phyloP scores from a whole-genome alignment of 768 basidiomycete species.

The Hygrophorus pudorinus region DNA sequence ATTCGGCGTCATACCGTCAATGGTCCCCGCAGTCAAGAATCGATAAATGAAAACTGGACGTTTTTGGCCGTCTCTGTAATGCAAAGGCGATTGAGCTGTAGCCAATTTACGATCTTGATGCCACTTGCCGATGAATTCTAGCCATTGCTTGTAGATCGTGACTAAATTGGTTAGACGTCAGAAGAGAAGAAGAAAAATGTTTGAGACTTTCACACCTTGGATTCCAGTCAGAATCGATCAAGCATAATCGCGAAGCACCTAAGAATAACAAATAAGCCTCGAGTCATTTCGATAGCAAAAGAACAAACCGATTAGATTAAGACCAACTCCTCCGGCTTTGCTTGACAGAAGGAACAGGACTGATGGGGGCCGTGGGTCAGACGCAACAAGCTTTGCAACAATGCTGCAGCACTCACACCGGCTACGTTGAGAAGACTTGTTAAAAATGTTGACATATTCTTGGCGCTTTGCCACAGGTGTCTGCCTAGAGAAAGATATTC shows the following conservation, averaged over 20 bases:
- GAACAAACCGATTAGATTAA: conserved; percentile 63
- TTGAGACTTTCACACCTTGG: conserved; percentile 43
- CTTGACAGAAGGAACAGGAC: conserved; percentile 90
- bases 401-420: conserved; percentile 43
- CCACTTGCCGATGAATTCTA: conserved; percentile 73
- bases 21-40: conserved; percentile 77
- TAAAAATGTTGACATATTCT: conserved; percentile 84
- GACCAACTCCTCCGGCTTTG: conserved; percentile 85
- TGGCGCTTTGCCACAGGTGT: conserved; percentile 71
- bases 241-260: conserved; percentile 69
- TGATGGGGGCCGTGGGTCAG: conserved; percentile 18
- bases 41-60: conserved; percentile 85
- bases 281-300: too few relatives aligned
- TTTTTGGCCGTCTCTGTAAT: conserved; percentile 83
- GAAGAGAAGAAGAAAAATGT: not conserved
- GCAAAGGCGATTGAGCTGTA: too few relatives aligned
- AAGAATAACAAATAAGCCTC: too few relatives aligned
- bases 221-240: conserved; percentile 93
- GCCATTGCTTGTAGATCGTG: conserved; percentile 98
- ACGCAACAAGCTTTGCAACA: not conserved
- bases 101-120: too few relatives aligned
- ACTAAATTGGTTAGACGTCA: conserved; percentile 24
- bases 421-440: conserved; percentile 58
- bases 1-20: conserved; percentile 53
- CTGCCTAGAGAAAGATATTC: conserved; percentile 33